These are phyloP conservation scores for Penicillium sp. DNA, from an alignment of 2,329 filamentous ascomycete genomes.

Conservation along the genomic window DNA sequence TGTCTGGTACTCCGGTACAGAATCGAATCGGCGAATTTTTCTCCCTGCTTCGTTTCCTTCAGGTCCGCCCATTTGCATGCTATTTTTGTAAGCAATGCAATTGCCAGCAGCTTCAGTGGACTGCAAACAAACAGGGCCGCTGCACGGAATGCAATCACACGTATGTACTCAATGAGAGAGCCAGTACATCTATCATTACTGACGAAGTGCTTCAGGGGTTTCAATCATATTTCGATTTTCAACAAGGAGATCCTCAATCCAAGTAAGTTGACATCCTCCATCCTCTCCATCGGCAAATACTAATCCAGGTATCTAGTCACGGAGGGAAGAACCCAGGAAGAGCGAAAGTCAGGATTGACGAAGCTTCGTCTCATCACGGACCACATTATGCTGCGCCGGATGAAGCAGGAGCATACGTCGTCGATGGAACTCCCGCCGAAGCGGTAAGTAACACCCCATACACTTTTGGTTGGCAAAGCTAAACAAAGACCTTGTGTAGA, in stretches of 20 bases:
- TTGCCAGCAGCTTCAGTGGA: conserved; percentile 83
- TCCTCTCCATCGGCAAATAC: conserved; percentile 34
- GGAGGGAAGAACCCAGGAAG: conserved; percentile 52
- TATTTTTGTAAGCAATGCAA: conserved; percentile 89
- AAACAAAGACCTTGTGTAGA: conserved; percentile 22
- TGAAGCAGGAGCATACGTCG: conserved; percentile 90
- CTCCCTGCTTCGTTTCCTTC: conserved; percentile 87
- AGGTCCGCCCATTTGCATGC: conserved; percentile 83
- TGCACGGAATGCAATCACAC: conserved; percentile 69
- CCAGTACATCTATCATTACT: conserved; percentile 12
- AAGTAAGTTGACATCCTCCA: conserved; percentile 30
- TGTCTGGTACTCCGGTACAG: conserved; percentile 92
- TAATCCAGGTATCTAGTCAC: conserved; percentile 52
- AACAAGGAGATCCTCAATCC: conserved; percentile 95
- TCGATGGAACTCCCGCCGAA: conserved; percentile 97
- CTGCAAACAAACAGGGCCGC: conserved; percentile 67
- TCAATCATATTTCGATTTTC: conserved; percentile 77
- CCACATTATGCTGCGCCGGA: conserved; percentile 90
- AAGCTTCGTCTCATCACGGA: conserved; percentile 89
- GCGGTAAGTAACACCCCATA: conserved; percentile 52
- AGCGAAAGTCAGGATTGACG: conserved; percentile 68
- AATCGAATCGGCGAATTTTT: conserved; percentile 98
- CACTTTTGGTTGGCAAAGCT: not conserved
- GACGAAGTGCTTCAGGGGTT: conserved; percentile 46
- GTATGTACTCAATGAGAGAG: conserved; percentile 20